Evolutionary conservation across 805 yeast genomes (phyloP).

Genomic region (Lachancea nothofagi): DNA sequence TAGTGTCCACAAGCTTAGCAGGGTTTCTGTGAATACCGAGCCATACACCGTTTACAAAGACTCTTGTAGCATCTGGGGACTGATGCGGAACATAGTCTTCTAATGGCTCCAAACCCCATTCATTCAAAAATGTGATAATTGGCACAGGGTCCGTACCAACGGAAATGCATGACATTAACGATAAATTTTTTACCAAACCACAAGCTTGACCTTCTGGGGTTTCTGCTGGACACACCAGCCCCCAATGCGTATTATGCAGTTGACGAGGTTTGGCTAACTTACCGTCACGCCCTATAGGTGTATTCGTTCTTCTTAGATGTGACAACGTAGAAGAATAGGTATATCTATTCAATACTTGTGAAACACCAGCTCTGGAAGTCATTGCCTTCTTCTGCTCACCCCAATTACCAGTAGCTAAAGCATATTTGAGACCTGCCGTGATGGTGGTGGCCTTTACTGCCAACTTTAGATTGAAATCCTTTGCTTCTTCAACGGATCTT

Average conservation of each 20-base stretch:
- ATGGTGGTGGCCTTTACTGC: constrained; percentile 97
- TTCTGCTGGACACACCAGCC: constrained; percentile 98
- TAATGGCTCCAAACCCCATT: constrained; percentile 98
- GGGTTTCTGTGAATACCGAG: constrained; percentile 98
- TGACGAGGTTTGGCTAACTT: constrained; percentile 98
- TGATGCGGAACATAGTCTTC: constrained; percentile 93
- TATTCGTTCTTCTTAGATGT: constrained; percentile 97
- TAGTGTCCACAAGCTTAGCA: constrained; percentile 81
- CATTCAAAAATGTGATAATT: constrained; percentile 85
- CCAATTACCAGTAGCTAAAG: constrained; percentile 99
- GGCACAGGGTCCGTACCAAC: constrained; percentile 98
- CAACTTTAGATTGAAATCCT: constrained; percentile 90
- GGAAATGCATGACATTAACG: constrained; percentile 94
- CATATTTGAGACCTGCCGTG: constrained; percentile 94
- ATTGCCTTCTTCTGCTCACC: constrained; percentile 99
- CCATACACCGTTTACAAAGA: constrained; percentile 98
- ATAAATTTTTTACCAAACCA: constrained; percentile 95
- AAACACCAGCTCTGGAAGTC: constrained; percentile 98
- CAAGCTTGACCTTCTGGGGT: constrained; percentile 99
- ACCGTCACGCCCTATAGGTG: constrained; percentile 99
- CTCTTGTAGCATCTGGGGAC: constrained; percentile 85
- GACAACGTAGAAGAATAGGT: constrained; percentile 98
- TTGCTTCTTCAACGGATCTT: constrained; percentile 96
- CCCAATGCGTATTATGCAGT: constrained; percentile 99
- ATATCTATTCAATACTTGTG: constrained; percentile 95